Evolutionary conservation across 352 stramenopile genomes (phyloP).

Genomic region (Salisapilia sapeloensis): DNA sequence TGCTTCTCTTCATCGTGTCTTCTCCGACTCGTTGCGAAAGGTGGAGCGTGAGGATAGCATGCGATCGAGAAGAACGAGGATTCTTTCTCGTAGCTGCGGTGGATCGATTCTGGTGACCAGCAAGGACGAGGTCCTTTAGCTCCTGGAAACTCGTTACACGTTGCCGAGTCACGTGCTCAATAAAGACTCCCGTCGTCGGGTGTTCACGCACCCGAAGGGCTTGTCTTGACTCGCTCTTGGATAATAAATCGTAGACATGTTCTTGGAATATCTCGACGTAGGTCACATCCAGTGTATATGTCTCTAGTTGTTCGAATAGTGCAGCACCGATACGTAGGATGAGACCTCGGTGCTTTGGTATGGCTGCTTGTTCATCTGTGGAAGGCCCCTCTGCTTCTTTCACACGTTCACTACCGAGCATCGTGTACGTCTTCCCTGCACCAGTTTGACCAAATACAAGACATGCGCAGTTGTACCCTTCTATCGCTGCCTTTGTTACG

Average conservation of each 20-base stretch:
- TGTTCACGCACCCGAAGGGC: constrained; percentile 57
- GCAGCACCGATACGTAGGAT: constrained; percentile 44
- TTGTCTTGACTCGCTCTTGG: constrained; percentile 9
- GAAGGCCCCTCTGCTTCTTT: background rate
- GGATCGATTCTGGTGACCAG: constrained; percentile 37
- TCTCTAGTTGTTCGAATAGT: constrained; percentile 31
- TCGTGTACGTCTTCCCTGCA: constrained; percentile 58
- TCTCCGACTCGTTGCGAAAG: constrained; percentile 14
- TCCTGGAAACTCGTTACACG: constrained; percentile 29
- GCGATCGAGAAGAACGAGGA: constrained; percentile 29
- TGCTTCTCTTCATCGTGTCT: constrained; percentile 23
- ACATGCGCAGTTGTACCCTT: constrained; percentile 59
- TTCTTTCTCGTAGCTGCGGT: constrained; percentile 28
- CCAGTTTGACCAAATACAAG: constrained; percentile 61
- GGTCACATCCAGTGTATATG: constrained; percentile 48
- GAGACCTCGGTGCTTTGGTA: constrained; percentile 13
- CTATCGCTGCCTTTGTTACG: constrained; percentile 28
- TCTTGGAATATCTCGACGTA: constrained; percentile 78
- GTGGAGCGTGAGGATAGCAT: constrained; percentile 45
- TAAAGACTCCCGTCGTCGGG: constrained; percentile 39
- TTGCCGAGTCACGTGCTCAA: constrained; percentile 32
- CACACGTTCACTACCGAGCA: constrained; percentile 20
- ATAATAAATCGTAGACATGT: constrained; percentile 49
- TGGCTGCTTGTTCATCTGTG: constrained; percentile 3
- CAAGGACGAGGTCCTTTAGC: constrained; percentile 32